Percentiles rank a stretch among this genome's conserved stretches.
Conservation (phyloP, 2,329 filamentous ascomycete genomes). For the Leptodontidium sp. region DNA sequence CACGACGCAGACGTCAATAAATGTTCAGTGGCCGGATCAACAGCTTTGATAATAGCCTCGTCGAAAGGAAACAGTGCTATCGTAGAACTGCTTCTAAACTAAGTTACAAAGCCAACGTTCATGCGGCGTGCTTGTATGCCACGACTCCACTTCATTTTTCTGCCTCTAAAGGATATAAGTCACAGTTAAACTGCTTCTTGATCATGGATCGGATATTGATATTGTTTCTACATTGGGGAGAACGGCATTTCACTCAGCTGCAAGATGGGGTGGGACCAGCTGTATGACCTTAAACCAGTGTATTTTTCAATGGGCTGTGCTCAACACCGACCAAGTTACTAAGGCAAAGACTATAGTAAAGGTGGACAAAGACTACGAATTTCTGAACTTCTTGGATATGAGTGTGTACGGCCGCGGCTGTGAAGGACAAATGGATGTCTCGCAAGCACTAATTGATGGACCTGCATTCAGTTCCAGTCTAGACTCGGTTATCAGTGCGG, state of each 20-base stretch:
- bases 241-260: background rate
- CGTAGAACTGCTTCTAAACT: background rate
- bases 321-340: background rate
- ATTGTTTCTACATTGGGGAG: background rate
- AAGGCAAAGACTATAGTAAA: background rate
- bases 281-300: background rate
- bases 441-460: background rate
- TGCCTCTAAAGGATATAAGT: background rate
- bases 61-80: background rate
- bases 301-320: conserved; percentile 14
- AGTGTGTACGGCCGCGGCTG: background rate
- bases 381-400: background rate
- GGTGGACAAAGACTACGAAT: background rate
- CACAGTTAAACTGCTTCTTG: background rate
- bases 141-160: background rate
- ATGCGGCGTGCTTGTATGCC: background rate
- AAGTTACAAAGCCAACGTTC: background rate
- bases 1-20: background rate
- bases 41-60: background rate
- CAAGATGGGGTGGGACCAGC: background rate
- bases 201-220: background rate
- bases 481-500: background rate
- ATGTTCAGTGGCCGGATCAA: background rate
- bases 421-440: conserved; percentile 11
- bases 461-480: conserved; percentile 7